These are phyloP conservation scores for Mycothermus thermophilus DNA, from an alignment of 495 filamentous ascomycete genomes.

Conservation along the genomic window DNA sequence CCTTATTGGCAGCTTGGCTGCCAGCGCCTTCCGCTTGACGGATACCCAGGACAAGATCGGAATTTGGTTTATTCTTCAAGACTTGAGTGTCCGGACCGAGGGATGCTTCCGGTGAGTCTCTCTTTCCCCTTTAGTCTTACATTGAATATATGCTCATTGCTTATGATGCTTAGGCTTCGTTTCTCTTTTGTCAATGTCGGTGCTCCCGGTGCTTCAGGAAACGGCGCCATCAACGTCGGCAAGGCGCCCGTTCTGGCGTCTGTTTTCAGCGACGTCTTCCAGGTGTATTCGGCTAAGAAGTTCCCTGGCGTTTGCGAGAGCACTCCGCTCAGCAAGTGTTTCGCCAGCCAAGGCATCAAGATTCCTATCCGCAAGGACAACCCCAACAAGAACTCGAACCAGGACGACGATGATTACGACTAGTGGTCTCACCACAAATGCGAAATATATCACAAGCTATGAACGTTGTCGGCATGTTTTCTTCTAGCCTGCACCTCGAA, in stretches of 20 bases:
- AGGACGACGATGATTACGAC: conserved; percentile 49
- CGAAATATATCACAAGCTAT: too few relatives aligned
- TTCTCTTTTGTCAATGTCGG: conserved; percentile 77
- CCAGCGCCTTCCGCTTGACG: conserved; percentile 75
- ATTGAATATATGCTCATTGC: too few relatives aligned
- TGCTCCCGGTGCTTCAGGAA: conserved; percentile 9
- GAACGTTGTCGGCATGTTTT: not conserved
- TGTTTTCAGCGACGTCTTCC: conserved; percentile 79
- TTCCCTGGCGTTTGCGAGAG: conserved; percentile 96
- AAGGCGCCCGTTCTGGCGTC: conserved; percentile 75
- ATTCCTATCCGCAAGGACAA: conserved; percentile 88
- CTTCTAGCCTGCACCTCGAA: not conserved
- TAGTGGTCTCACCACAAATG: too few relatives aligned
- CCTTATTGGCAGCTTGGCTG: conserved; percentile 82
- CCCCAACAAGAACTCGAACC: conserved; percentile 45
- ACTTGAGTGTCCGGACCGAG: conserved; percentile 87
- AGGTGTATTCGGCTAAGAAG: conserved; percentile 92
- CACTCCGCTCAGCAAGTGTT: conserved; percentile 83
- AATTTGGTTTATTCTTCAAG: conserved; percentile 95
- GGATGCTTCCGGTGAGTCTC: conserved; percentile 66
- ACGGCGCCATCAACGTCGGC: conserved; percentile 50
- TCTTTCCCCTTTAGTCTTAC: not conserved
- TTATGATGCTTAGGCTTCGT: too few relatives aligned
- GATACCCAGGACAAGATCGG: conserved; percentile 75
- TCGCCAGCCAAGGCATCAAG: conserved; percentile 92